phyloP scores from a whole-genome alignment of 352 stramenopile genomes.

The Globisporangium ultimum region DNA sequence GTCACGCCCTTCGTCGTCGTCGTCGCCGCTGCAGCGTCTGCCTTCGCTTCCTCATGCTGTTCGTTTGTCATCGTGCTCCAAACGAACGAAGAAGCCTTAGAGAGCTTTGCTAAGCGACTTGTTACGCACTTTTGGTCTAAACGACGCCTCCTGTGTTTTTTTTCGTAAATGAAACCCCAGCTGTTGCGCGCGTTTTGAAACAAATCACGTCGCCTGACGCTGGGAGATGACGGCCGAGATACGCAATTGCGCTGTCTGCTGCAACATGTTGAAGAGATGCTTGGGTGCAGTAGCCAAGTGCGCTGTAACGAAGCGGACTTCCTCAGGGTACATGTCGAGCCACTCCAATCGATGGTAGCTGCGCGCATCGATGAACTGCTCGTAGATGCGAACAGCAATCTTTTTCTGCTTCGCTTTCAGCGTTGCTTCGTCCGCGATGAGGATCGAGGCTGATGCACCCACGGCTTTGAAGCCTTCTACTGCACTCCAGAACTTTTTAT shows the following conservation, averaged over 20 bases:
- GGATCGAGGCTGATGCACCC: conserved; percentile 19
- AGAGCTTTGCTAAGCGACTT: too few species aligned
- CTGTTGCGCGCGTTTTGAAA: background rate
- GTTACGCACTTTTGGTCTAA: too few species aligned
- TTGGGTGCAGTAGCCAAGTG: conserved; percentile 25
- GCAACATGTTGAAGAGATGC: conserved; percentile 49
- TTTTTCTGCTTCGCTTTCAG: conserved; percentile 30
- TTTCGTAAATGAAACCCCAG: background rate
- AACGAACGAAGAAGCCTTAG: too few species aligned
- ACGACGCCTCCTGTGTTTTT: too few species aligned
- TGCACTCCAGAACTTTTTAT: conserved; percentile 65
- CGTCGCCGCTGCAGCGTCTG: too few species aligned
- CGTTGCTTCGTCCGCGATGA: conserved; percentile 39
- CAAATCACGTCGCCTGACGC: conserved; percentile 1
- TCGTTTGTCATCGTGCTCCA: background rate
- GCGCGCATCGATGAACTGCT: conserved; percentile 34
- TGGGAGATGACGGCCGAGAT: conserved; percentile 34
- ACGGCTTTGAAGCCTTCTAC: conserved; percentile 56
- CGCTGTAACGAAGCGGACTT: conserved; percentile 28
- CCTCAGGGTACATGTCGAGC: conserved; percentile 49
- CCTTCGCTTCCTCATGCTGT: background rate
- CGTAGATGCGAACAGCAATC: conserved; percentile 38
- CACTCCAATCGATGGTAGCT: conserved; percentile 24
- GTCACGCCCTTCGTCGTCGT: background rate
- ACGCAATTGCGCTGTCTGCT: conserved; percentile 46